Evolutionary conservation across 345 rosid species (phyloP), one percentile per base, ranked within the genome.

Genomic region (Mangifera indica): DNA sequence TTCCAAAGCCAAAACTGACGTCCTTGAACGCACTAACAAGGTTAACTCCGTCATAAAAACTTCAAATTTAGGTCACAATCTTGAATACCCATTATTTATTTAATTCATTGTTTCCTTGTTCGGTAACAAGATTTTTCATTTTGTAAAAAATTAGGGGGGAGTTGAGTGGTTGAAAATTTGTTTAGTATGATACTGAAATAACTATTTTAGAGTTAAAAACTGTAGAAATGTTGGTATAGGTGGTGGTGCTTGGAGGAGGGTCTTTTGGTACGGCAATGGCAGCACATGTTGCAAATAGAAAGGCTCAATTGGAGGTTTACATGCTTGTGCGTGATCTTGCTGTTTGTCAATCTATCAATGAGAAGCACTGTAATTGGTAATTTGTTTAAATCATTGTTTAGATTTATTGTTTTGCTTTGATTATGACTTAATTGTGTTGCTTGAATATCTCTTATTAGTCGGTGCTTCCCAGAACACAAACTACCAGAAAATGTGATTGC

Each of bases 201-300:
- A 6, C 0, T 37, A 7, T 5, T 37, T 37, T 37, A 37, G 42
- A 37, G 8, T 37, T 37, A 37, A 7, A 37, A 37, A 37, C 42
- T 37, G 9, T 37, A 37, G 9, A 37, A 37, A 37, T 62, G n/a
- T 53, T 73, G 49, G 68, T 69, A 15, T 55, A 93, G 98, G 97
- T 93, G 62, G 98, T 89, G 72, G 98, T 93, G 80, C 91, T 93
- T 63, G 98, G 98, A 69, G 98, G 98, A 62, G 98, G 98, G 40
- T 93, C 98, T 25, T 93, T 93, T 80, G 98, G 93, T 69, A 93
- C 97, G 0, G 97, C 97, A 64, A 89, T 93, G 97, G 97, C 97
- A 32, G 92, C 98, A 5, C 98, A 93, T 78, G 84, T 91, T 77
- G 98, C 98, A 24, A 82, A 67, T 68, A 81, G 85, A 74, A 93